These are phyloP conservation scores for Vitis hybrid DNA, from an alignment of 177 flowering plant species.

Conservation along the genomic window DNA sequence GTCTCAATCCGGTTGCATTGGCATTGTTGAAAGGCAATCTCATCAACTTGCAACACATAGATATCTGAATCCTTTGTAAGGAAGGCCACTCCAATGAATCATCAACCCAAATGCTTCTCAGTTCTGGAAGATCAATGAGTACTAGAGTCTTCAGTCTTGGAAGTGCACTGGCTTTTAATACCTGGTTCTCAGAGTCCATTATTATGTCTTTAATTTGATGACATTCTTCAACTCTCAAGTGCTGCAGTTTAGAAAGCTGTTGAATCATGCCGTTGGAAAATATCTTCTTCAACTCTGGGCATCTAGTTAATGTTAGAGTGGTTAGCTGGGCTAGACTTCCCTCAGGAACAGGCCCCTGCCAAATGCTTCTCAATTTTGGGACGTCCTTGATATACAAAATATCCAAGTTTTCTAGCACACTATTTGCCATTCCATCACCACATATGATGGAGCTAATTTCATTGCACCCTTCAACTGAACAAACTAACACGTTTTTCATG, in stretches of 20 bases:
- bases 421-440: not conserved
- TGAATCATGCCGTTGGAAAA: constrained; percentile 10
- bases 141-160: constrained; percentile 8
- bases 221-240: constrained; percentile 12
- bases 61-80: constrained; percentile 5
- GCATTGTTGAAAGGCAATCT: constrained; percentile 4
- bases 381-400: constrained; percentile 6
- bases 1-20: not conserved
- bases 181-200: constrained; percentile 1
- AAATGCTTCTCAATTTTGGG: constrained; percentile 11
- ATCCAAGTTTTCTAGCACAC: constrained; percentile 4
- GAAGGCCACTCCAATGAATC: constrained; percentile 17
- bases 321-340: not conserved
- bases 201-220: constrained; percentile 14
- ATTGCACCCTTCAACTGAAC: constrained; percentile 17
- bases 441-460: constrained; percentile 2
- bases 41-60: not conserved
- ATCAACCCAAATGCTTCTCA: constrained; percentile 1
- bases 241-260: constrained; percentile 10
- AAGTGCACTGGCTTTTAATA: not conserved
- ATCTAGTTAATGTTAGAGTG: constrained; percentile 1
- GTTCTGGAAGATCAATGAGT: constrained; percentile 8
- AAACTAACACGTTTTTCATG: constrained; percentile 1
- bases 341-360: constrained; percentile 1
- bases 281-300: constrained; percentile 11